Evolutionary conservation across 2,329 filamentous ascomycete genomes (phyloP).

Genomic region (Cordyceps militaris): DNA sequence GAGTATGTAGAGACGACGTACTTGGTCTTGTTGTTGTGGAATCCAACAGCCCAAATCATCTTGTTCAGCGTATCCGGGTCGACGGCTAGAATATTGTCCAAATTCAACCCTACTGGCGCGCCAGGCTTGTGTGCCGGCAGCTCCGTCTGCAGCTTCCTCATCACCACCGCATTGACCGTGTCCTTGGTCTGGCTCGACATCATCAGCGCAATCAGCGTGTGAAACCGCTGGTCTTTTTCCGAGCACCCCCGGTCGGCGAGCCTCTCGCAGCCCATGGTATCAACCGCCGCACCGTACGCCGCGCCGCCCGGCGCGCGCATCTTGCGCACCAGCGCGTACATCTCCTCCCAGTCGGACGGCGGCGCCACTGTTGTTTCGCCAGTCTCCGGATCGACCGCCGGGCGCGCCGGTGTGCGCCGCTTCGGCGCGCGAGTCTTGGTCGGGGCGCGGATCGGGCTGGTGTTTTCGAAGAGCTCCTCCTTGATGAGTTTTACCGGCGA

Average conservation of each 20-base stretch:
- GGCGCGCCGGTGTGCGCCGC: conserved; percentile 40
- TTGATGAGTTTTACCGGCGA: conserved; percentile 17
- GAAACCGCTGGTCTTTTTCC: conserved; percentile 61
- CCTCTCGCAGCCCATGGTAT: conserved; percentile 93
- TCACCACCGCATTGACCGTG: conserved; percentile 78
- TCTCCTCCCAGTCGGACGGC: conserved; percentile 74
- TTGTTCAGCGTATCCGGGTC: conserved; percentile 59
- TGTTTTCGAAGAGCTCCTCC: conserved; percentile 10
- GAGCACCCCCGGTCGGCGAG: conserved; percentile 51
- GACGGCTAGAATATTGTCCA: conserved; percentile 71
- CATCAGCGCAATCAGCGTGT: conserved; percentile 84
- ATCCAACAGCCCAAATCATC: conserved; percentile 78
- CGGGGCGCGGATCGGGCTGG: background rate
- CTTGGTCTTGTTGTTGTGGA: conserved; percentile 91
- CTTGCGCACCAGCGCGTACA: conserved; percentile 68
- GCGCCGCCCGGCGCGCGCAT: conserved; percentile 58
- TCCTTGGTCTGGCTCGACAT: conserved; percentile 90
- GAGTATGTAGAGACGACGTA: conserved; percentile 29
- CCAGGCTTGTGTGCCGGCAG: conserved; percentile 48
- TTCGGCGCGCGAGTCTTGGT: conserved; percentile 34
- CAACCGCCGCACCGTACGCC: conserved; percentile 73
- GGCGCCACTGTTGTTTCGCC: conserved; percentile 41
- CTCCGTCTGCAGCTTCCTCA: conserved; percentile 69
- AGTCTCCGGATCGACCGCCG: conserved; percentile 33
- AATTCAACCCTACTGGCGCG: conserved; percentile 51